phyloP scores from a whole-genome alignment of 495 filamentous ascomycete species.

The Neurospora sp. region DNA sequence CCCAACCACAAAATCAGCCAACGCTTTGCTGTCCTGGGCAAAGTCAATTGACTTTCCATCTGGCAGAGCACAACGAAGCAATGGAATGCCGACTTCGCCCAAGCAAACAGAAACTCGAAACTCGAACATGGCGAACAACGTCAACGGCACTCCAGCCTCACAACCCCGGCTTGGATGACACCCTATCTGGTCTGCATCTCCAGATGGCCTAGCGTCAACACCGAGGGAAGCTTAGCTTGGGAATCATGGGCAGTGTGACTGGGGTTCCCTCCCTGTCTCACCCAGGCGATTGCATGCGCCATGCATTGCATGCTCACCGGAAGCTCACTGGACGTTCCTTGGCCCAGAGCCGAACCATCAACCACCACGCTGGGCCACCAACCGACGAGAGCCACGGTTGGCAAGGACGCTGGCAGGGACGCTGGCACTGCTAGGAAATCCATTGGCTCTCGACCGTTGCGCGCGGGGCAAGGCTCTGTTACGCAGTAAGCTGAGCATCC shows the following conservation, averaged over 20 bases:
- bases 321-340: background rate
- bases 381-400: background rate
- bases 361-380: background rate
- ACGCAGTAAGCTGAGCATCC: background rate
- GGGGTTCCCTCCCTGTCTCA: background rate
- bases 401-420: background rate
- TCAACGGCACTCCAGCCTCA: background rate
- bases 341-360: background rate
- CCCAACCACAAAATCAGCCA: background rate
- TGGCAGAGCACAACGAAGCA: background rate
- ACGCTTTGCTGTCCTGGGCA: background rate
- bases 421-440: background rate
- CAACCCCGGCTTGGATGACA: background rate
- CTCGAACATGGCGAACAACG: background rate
- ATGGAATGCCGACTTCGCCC: background rate
- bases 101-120: background rate
- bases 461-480: background rate
- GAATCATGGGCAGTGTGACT: background rate
- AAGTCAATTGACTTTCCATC: background rate
- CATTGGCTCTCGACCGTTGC: background rate
- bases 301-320: background rate
- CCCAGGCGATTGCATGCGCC: background rate
- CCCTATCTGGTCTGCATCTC: background rate
- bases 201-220: background rate
- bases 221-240: background rate